These are phyloP conservation scores for Hygrophila difformis DNA, from an alignment of 257 asterid species.

Conservation along the genomic window DNA sequence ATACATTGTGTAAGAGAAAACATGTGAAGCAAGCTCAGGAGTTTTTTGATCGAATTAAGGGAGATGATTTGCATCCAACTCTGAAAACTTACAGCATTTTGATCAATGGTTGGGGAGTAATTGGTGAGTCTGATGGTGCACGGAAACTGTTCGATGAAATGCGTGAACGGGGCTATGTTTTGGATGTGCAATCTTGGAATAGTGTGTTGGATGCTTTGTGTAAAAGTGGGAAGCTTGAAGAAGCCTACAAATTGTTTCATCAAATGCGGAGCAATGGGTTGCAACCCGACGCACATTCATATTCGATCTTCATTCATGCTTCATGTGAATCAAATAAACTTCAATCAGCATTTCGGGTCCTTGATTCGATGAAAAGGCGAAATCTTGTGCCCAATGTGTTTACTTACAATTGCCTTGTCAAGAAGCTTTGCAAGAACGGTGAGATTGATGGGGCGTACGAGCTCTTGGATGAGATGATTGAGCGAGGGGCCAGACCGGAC, in stretches of 20 bases:
- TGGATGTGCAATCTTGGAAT: constrained; percentile 77
- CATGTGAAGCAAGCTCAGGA: constrained; percentile 64
- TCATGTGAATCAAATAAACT: constrained; percentile 48
- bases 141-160: constrained; percentile 70
- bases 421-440: constrained; percentile 58
- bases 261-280: constrained; percentile 49
- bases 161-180: constrained; percentile 44
- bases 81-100: constrained; percentile 72
- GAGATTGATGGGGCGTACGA: constrained; percentile 64
- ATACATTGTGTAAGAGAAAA: constrained; percentile 53
- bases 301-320: constrained; percentile 63
- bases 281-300: constrained; percentile 72
- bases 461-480: constrained; percentile 65
- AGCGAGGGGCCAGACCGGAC: constrained; percentile 45
- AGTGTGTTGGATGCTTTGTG: constrained; percentile 60
- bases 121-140: constrained; percentile 39
- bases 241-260: constrained; percentile 48
- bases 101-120: constrained; percentile 80
- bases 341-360: constrained; percentile 53
- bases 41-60: constrained; percentile 49
- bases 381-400: constrained; percentile 60
- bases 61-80: constrained; percentile 27
- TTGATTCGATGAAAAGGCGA: constrained; percentile 66
- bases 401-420: constrained; percentile 63
- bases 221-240: constrained; percentile 64